Evolutionary conservation across 139 green algal genomes (phyloP).

Genomic region (Edaphochlamys debaryana): DNA sequence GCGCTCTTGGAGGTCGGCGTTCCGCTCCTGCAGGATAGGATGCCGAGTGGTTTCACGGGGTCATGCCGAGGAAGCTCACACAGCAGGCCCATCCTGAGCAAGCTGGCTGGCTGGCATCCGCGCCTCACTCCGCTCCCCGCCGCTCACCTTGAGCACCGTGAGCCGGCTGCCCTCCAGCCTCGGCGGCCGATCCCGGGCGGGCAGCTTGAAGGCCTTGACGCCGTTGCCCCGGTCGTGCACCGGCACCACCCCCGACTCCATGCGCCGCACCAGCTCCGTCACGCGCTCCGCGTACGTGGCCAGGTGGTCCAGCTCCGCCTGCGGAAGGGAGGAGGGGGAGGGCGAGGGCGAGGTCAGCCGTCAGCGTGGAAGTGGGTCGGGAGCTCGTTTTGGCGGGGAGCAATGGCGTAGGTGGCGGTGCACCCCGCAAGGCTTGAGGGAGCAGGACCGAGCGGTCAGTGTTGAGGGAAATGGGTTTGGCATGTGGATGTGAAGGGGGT

Average conservation of each 20-base stretch:
- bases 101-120: too few species aligned
- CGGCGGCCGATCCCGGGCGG: conserved; percentile 20
- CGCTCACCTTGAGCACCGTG: neutral
- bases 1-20: neutral
- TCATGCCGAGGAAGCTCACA: too few species aligned
- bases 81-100: too few species aligned
- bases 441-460: too few species aligned
- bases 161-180: conserved; percentile 20
- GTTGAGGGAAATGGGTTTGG: too few species aligned
- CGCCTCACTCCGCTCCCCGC: too few species aligned
- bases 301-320: conserved; percentile 46
- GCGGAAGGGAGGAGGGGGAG: neutral
- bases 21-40: conserved; percentile 8
- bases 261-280: conserved; percentile 47
- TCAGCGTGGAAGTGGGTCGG: too few species aligned
- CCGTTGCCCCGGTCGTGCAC: conserved; percentile 41
- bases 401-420: too few species aligned
- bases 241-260: conserved; percentile 48
- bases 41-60: too few species aligned
- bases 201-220: conserved; percentile 28
- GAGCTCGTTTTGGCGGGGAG: too few species aligned
- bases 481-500: too few species aligned
- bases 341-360: neutral
- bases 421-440: too few species aligned
- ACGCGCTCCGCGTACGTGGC: conserved; percentile 37